phyloP scores from a whole-genome alignment of 2,329 filamentous ascomycete genomes.

The Dactylellina cionopaga region DNA sequence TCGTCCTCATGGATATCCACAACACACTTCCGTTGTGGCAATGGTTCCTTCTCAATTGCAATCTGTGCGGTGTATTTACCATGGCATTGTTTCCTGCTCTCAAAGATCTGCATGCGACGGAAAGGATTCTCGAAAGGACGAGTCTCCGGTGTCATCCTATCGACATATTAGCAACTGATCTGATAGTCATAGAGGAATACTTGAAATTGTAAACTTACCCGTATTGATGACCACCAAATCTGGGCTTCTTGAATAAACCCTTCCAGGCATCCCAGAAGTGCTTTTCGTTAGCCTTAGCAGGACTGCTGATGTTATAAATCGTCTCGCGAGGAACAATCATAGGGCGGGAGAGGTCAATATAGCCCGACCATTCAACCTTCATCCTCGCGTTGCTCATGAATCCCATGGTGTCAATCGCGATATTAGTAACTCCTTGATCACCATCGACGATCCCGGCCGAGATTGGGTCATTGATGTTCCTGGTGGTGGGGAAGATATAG shows the following conservation, averaged over 20 bases:
- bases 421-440: slow-evolving; percentile 18
- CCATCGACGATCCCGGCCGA: slow-evolving; percentile 26
- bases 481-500: slow-evolving; percentile 19
- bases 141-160: slow-evolving; percentile 34
- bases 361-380: slow-evolving; percentile 32
- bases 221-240: slow-evolving; percentile 37
- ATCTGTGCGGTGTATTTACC: slow-evolving; percentile 23
- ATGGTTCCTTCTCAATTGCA: slow-evolving; percentile 6
- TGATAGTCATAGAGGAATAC: neutral
- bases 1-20: neutral
- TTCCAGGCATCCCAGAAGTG: slow-evolving; percentile 37
- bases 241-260: slow-evolving; percentile 26
- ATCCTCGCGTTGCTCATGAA: slow-evolving; percentile 11
- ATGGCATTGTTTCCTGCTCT: slow-evolving; percentile 4
- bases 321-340: slow-evolving; percentile 27
- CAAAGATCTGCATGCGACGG: slow-evolving; percentile 26
- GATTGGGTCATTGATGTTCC: slow-evolving; percentile 19
- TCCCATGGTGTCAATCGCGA: neutral
- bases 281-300: slow-evolving; percentile 3
- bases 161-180: neutral
- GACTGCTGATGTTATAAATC: slow-evolving; percentile 1
- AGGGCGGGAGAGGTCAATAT: slow-evolving; percentile 35
- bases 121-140: slow-evolving; percentile 31
- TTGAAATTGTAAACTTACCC: slow-evolving; percentile 9
- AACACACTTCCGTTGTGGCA: neutral